Percentiles rank a stretch among this genome's conserved stretches.
Conservation (phyloP, 306 rosid species). For the Boehmeria nivea region DNA sequence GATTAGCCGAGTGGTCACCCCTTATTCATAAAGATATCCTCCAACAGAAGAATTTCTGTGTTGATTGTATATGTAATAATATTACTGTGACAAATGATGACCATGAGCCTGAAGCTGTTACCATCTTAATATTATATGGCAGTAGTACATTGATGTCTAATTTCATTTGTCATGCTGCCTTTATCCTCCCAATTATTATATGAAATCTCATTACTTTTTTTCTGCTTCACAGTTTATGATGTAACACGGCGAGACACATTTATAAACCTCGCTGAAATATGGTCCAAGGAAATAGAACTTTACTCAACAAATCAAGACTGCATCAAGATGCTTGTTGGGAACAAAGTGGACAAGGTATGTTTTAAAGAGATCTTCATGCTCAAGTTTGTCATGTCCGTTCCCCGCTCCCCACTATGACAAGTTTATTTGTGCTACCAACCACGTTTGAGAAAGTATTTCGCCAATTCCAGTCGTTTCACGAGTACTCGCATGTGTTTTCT, state of each 20-base stretch:
- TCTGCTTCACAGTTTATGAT: slow-evolving; percentile 63
- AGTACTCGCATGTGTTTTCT: background rate
- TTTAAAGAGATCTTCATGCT: slow-evolving; percentile 7
- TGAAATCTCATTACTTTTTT: background rate
- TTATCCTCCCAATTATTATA: background rate
- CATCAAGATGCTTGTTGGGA: slow-evolving; percentile 98
- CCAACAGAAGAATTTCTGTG: slow-evolving; percentile 8
- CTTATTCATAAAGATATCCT: background rate
- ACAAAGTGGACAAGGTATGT: slow-evolving; percentile 92
- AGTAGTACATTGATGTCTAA: no score
- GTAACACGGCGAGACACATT: slow-evolving; percentile 90
- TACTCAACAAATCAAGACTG: slow-evolving; percentile 94
- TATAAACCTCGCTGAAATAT: slow-evolving; percentile 82
- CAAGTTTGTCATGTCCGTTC: background rate
- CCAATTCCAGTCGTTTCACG: background rate
- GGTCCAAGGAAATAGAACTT: slow-evolving; percentile 96
- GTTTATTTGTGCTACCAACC: no score
- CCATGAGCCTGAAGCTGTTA: no score
- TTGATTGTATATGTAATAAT: no score
- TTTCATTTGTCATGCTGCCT: no score
- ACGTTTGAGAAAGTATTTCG: background rate
- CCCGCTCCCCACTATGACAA: background rate
- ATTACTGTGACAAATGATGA: no score
- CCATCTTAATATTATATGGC: no score
- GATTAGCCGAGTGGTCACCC: no score